Base-by-base conservation (phyloP, 2,329 filamentous ascomycete species). In the Trichoderma koningii region DNA sequence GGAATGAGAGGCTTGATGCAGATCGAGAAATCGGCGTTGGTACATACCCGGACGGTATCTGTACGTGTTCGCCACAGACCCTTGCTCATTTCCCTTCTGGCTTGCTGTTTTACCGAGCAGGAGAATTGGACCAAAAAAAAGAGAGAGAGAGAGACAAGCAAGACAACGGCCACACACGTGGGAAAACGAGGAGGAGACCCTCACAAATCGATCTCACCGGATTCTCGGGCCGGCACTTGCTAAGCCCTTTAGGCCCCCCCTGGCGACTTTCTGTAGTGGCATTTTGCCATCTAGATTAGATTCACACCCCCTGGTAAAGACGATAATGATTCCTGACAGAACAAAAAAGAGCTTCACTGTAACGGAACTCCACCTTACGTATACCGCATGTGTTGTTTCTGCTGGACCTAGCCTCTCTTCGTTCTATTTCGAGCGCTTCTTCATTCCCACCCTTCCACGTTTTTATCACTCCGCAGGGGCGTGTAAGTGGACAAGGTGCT, bases 1-100 rank as follows among this genome's bases (percentile, higher is more conserved):
- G 56, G 56, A 61, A 52, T 30, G n/a, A 23, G 44, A 63, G 65
- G 65, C 34, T 66, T 41, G 38, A 41, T 64, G 61, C 65, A 66
- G 48, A 59, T 64, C 28, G 51, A 66, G 42, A 59, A 59, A 38
- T 38, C 34, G 34, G 34, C 7, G 34, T 38, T 38, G 34, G 34
- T 38, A 38, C 34, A 38, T 38, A 14, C 10, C 34, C 34, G 34
- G 34, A 38, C 10, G 10, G 34, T 55, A 44, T 53, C 55, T 34
- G 47, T 55, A 53, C 47, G 63, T 66, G 65, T 62, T 51, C 51
- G 34, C 41, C 23, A 17, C 5, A n/a, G 17, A 23, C 19, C 47
- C 57, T 52, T 38, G 38, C 17, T 17, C 53, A 28, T 56, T 17
- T 28, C 45, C 28, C 45, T 26, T 26, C 44, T 55, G 48, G 52